Conservation (phyloP, 441 rosid species). For the Erodium trifolium region DNA sequence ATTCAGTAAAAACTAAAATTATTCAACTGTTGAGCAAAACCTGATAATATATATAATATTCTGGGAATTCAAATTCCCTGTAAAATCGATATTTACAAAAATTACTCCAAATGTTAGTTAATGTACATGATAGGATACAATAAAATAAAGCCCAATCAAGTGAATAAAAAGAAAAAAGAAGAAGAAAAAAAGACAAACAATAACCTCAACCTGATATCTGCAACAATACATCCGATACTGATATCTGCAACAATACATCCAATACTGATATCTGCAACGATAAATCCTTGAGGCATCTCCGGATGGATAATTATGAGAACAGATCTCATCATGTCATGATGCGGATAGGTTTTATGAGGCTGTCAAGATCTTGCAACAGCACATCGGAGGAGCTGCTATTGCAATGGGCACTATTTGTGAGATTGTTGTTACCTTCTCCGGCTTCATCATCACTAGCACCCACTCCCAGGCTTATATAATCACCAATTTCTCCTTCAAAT, state of each 20-base stretch:
- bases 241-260: not conserved
- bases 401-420: conserved; percentile 18
- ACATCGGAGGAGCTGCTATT: conserved; percentile 31
- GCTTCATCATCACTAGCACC: conserved; percentile 36
- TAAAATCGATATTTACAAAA: not conserved
- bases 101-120: too few species aligned
- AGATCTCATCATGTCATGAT: conserved; percentile 31
- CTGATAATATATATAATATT: too few species aligned
- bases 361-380: conserved; percentile 33
- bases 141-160: too few species aligned
- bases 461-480: conserved; percentile 43
- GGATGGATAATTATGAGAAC: not conserved
- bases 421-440: conserved; percentile 19
- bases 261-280: too few species aligned
- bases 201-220: not conserved
- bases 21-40: not conserved
- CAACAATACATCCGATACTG: too few species aligned
- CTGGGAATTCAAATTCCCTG: not conserved
- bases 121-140: not conserved
- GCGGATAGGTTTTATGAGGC: conserved; percentile 53
- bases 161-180: not conserved
- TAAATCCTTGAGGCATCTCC: not conserved
- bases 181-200: not conserved
- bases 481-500: conserved; percentile 32
- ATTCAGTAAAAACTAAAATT: not conserved